phyloP scores from a whole-genome alignment of 2,329 filamentous ascomycete species.

The Ophiostoma ips region DNA sequence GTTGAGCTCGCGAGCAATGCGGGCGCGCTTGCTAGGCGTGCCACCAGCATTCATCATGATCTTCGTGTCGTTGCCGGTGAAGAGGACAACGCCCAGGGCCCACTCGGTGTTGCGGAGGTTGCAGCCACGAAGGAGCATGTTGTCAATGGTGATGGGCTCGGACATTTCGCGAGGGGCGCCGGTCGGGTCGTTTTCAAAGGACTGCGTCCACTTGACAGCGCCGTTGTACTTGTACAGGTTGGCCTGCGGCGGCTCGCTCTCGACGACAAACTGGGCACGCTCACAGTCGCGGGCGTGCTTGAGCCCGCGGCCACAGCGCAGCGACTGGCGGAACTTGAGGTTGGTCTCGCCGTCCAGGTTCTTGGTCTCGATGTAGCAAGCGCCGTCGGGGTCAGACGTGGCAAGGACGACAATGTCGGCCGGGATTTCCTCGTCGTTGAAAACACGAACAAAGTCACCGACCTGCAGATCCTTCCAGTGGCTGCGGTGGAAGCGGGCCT shows the following conservation, averaged over 20 bases:
- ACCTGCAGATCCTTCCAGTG: constrained; percentile 93
- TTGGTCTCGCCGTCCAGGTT: constrained; percentile 97
- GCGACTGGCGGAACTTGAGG: constrained; percentile 80
- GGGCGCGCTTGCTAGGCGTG: constrained; percentile 84
- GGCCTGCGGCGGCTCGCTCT: constrained; percentile 81
- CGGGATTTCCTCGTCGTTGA: constrained; percentile 90
- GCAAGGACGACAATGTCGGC: constrained; percentile 86
- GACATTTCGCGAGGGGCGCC: constrained; percentile 62
- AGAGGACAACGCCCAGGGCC: constrained; percentile 82
- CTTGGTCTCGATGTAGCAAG: constrained; percentile 96
- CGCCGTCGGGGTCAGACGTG: constrained; percentile 85
- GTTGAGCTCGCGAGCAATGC: constrained; percentile 86
- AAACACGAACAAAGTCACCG: constrained; percentile 90
- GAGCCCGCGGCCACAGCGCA: constrained; percentile 70
- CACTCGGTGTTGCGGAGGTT: constrained; percentile 93
- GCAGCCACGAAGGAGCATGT: constrained; percentile 82
- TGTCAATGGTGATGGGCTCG: constrained; percentile 90
- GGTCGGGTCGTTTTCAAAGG: constrained; percentile 44
- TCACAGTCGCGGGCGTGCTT: constrained; percentile 90
- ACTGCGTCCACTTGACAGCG: constrained; percentile 75
- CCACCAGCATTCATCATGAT: constrained; percentile 98
- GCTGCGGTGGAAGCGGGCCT: constrained; percentile 79
- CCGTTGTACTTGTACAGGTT: constrained; percentile 95
- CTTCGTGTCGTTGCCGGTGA: constrained; percentile 92
- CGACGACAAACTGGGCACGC: constrained; percentile 69